Evolutionary conservation across 208 protist species (phyloP), one percentile per base, ranked within the genome.

Genomic region (Trypanosoma brucei): DNA sequence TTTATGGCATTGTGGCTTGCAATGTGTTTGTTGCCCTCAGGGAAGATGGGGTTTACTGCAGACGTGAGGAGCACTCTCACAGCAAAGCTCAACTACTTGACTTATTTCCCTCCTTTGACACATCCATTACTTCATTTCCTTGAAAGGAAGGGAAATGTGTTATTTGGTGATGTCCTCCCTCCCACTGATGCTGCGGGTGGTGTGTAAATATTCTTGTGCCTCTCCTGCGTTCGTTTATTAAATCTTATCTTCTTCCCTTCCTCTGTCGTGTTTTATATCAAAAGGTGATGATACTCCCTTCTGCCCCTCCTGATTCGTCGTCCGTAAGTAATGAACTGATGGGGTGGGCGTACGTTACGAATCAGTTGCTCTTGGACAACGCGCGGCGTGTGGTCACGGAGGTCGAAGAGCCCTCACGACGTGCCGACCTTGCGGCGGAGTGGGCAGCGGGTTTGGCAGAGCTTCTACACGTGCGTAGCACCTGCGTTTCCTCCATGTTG

Each of bases 281-380:
- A 11, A 22, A 22, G 22, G 22, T 22, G 22, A 22, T 11, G 11
- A 46, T 46, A 11, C 11, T 11, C 8, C 11, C 8, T 46, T 14
- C 6, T 46, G 42, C 42, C 11, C 11, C 42, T 11, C 6, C 42
- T 11, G 11, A 11, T 46, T 46, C 11, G 11, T 31, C 34, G 6
- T 50, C 58, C 2, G 31, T 53, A 4, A 49, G 37, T 8, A 54
- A 56, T 30, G 65, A 78, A 65, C 46, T 78, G 56, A 14, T 33
- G 48, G 66, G 66, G 33, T 78, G 72, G 72, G 46, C 53, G 11
- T 46, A 67, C 11, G 58, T 78, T 6, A 65, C 72, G 5, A 65
- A 78, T 37, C 53, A 65, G 30, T 61, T 72, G 31, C 39, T 69
- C 3, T 35, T 67, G 1, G 66, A 78, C 8, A 59, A 42, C 36